These are phyloP conservation scores for Fraxinus quadrangulata DNA, from an alignment of 257 asterid species.

Conservation along the genomic window DNA sequence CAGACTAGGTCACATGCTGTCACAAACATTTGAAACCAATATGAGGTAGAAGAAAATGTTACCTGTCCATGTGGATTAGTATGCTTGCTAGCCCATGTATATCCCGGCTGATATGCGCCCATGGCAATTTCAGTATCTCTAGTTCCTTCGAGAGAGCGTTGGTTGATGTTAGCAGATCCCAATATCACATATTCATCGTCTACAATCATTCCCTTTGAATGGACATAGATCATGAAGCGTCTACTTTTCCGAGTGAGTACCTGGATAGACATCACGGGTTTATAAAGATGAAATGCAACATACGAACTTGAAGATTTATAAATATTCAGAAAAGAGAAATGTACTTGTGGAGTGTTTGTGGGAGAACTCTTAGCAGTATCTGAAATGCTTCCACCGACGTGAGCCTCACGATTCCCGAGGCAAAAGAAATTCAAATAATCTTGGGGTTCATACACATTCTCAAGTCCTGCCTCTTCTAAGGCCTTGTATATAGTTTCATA, in stretches of 20 bases:
- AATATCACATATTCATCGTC: constrained; percentile 81
- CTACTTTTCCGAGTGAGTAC: constrained; percentile 57
- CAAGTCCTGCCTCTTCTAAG: constrained; percentile 69
- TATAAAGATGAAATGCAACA: not conserved
- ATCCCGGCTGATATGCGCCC: constrained; percentile 95
- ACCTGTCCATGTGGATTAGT: constrained; percentile 84
- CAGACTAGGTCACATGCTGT: constrained; percentile 3
- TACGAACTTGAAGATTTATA: not conserved
- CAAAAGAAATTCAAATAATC: constrained; percentile 87
- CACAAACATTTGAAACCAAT: constrained; percentile 1
- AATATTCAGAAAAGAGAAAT: constrained; percentile 9
- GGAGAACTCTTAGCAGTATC: constrained; percentile 35
- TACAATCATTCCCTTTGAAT: constrained; percentile 95
- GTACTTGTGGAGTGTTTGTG: constrained; percentile 70
- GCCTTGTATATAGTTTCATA: constrained; percentile 77
- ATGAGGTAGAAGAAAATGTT: constrained; percentile 13
- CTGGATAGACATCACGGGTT: constrained; percentile 30
- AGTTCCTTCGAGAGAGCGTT: constrained; percentile 90
- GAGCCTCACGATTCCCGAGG: constrained; percentile 83
- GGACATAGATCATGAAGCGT: constrained; percentile 91
- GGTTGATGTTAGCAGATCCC: constrained; percentile 96
- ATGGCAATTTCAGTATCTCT: constrained; percentile 96
- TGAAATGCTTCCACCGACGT: constrained; percentile 27
- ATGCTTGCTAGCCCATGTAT: constrained; percentile 64
- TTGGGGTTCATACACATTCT: constrained; percentile 69